A percentile compares a stretch with the other conserved stretches of the same genome.
phyloP scores from a whole-genome alignment of 768 basidiomycete species.

The Fomitopsis serialis region DNA sequence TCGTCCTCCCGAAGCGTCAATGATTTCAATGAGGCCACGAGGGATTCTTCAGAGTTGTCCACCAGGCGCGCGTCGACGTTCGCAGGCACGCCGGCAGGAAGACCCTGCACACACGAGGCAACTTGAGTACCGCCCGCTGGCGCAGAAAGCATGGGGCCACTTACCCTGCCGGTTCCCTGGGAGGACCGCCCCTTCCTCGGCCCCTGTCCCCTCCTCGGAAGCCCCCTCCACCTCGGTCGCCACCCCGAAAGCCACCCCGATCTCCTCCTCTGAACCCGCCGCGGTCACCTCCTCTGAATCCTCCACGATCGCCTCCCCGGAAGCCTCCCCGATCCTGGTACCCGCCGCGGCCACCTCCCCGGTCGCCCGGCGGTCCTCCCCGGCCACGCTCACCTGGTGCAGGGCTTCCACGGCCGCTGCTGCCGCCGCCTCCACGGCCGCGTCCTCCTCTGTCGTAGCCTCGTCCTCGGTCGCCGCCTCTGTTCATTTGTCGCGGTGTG shows the following conservation, averaged over 20 bases:
- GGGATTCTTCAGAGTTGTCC: conserved; percentile 36
- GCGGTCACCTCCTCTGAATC: conserved; percentile 18
- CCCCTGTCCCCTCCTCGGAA: no score
- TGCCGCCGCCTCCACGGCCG: conserved; percentile 27
- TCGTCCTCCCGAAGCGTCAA: conserved; percentile 23
- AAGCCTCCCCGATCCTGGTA: no score
- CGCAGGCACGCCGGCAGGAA: conserved; percentile 34
- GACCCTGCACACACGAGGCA: conserved; percentile 25
- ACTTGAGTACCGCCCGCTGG: not conserved
- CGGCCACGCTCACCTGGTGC: conserved; percentile 18
- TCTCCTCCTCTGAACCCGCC: conserved; percentile 20
- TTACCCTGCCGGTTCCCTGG: no score
- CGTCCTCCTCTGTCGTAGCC: conserved; percentile 23
- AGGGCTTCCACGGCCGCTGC: conserved; percentile 11
- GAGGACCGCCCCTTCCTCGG: conserved; percentile 23
- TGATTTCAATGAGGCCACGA: conserved; percentile 32
- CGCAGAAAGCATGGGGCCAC: no score
- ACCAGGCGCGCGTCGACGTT: conserved; percentile 49
- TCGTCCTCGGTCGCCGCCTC: conserved; percentile 27
- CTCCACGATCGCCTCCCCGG: conserved; percentile 21
- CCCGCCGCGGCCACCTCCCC: no score
- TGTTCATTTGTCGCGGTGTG: not conserved
- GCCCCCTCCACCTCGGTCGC: conserved; percentile 23
- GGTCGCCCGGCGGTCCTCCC: conserved; percentile 19
- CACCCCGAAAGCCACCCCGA: conserved; percentile 24